Evolutionary conservation across 345 rosid species (phyloP).

Genomic region (Pugionium dolabratum): DNA sequence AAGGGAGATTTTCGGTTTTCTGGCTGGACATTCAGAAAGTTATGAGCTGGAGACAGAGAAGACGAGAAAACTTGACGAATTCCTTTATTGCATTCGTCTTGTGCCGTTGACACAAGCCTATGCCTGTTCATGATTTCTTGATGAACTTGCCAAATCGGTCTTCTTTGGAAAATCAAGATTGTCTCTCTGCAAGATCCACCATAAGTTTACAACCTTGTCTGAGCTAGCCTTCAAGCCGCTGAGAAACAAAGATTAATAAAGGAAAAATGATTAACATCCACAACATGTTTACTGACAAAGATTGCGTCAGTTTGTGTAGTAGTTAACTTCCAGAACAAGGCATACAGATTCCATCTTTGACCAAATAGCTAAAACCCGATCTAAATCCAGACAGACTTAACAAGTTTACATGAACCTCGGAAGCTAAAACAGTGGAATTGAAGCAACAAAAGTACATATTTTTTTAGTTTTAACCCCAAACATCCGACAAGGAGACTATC

Average conservation of each 20-base stretch:
- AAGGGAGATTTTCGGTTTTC: constrained; percentile 47
- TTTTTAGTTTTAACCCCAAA: background rate
- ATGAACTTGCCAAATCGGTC: constrained; percentile 17
- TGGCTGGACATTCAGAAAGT: constrained; percentile 41
- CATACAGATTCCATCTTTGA: constrained; percentile 15
- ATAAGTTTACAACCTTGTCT: background rate
- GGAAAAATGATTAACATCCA: background rate
- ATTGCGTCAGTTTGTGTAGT: constrained; percentile 1
- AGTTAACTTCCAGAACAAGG: constrained; percentile 24
- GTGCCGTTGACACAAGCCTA: constrained; percentile 37
- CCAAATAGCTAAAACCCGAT: background rate
- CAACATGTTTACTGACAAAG: background rate
- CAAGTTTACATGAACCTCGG: background rate
- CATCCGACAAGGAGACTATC: background rate
- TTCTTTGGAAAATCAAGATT: constrained; percentile 26
- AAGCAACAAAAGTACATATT: constrained; percentile 7
- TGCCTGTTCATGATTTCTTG: constrained; percentile 41
- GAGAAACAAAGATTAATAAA: constrained; percentile 15
- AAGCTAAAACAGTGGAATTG: background rate
- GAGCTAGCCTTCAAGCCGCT: constrained; percentile 16
- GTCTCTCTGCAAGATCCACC: constrained; percentile 10
- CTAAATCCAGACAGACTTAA: constrained; percentile 9
- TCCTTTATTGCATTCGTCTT: constrained; percentile 45
- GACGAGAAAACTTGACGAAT: constrained; percentile 39
- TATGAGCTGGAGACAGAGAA: constrained; percentile 37